Base-by-base conservation (phyloP, 1,139 yeast species). In the Yamadazyma aaseri region DNA sequence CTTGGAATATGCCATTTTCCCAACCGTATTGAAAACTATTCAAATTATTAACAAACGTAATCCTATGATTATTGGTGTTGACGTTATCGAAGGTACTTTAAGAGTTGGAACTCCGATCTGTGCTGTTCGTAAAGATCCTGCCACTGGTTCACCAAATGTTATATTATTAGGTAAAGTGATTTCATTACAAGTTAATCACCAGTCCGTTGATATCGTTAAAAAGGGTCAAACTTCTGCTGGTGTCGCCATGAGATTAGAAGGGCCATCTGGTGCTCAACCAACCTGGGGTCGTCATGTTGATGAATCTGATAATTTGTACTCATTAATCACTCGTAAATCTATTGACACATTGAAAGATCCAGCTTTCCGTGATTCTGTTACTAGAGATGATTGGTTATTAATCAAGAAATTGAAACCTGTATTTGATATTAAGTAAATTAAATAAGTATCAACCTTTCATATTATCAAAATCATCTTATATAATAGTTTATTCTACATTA, bases 61-160 rank as follows among this genome's bases (percentile, higher is more conserved):
- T 63, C 99, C 99, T 40, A 92, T 92, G 97, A 89, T 92, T 56
- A 86, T 92, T 57, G 99, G 99, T 78, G 97, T 92, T 42, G 99
- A 92, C 60, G 96, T 92, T 44, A 62, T 77, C 34, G 97, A 92
- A 60, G 99, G 99, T 52, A 73, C 86, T 27, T 75, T 94, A 31
- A 79, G 92, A 47, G 61, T 86, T 33, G 98, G 98, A 39, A 90
- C 98, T 2, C 98, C 99, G 46, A 87, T 92, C 44, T 84, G 96
- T 68, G 92, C 94, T 18, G 97, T 92, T 35, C 89, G 90, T 63
- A 70, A 71, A 32, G 97, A 90, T 54, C 96, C 97, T 26, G 72
- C 71, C 11, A 86, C 96, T 2, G 86, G 86, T 49, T 81, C 80
- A 51, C 86, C 81, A 53, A 77, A 73, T 32, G 65, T 85, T 28